Conservation (phyloP, 345 rosid genomes). For the Noccaea bulbosa region DNA sequence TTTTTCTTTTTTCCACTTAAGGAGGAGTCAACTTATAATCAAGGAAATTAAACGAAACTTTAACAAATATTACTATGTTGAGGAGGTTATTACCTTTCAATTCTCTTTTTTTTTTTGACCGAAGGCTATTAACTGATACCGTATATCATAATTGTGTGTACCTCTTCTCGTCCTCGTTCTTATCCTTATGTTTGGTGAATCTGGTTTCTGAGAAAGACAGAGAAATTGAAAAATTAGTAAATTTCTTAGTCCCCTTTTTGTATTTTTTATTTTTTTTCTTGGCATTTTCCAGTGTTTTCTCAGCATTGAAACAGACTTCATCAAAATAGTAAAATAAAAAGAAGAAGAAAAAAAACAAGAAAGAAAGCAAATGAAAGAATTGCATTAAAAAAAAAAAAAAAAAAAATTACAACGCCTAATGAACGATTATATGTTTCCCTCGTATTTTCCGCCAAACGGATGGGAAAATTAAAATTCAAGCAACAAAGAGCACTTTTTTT, state of each 20-base stretch:
- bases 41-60: background rate
- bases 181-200: background rate
- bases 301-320: constrained; percentile 2
- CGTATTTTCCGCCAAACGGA: background rate
- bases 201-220: constrained; percentile 8
- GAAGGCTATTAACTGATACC: background rate
- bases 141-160: background rate
- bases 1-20: background rate
- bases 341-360: too few relatives aligned
- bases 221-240: background rate
- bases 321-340: too few relatives aligned
- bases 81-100: too few relatives aligned
- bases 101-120: too few relatives aligned
- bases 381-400: background rate
- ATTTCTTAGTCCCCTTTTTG: too few relatives aligned
- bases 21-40: background rate
- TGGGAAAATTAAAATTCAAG: background rate
- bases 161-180: constrained; percentile 9
- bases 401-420: background rate
- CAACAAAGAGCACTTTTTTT: background rate
- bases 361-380: background rate
- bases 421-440: background rate
- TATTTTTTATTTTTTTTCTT: background rate
- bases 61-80: background rate
- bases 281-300: constrained; percentile 15